phyloP scores from a whole-genome alignment of 306 rosid species.

The Dalbergia cultrata region DNA sequence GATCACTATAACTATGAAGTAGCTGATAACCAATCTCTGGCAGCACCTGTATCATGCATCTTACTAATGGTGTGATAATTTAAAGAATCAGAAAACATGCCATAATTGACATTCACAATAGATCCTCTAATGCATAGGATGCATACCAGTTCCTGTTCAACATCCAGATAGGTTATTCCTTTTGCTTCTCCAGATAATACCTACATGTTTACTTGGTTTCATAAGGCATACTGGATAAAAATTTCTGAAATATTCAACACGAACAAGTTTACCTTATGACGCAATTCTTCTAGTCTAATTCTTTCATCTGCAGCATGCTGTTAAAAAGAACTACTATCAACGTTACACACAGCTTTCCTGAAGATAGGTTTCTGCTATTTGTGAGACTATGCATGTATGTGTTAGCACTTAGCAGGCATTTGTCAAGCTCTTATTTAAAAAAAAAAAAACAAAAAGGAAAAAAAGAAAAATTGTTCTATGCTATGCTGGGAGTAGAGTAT shows the following conservation, averaged over 20 bases:
- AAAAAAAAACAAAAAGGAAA: too few relatives aligned
- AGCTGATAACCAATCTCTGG: conserved; percentile 90
- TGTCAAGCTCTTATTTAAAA: too few relatives aligned
- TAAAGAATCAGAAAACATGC: conserved; percentile 39
- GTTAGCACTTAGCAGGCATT: conserved; percentile 10
- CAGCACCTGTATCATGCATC: conserved; percentile 63
- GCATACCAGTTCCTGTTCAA: conserved; percentile 86
- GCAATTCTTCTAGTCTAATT: conserved; percentile 89
- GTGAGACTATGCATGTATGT: background rate
- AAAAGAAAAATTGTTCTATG: background rate
- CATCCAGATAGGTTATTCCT: conserved; percentile 70
- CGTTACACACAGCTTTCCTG: conserved; percentile 43
- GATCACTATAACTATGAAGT: conserved; percentile 72
- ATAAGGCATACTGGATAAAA: conserved; percentile 42
- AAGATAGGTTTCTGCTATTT: conserved; percentile 6
- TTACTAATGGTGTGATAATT: conserved; percentile 41
- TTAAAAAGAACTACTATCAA: conserved; percentile 34
- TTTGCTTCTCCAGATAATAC: conserved; percentile 88
- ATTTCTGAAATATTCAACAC: conserved; percentile 35
- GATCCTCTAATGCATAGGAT: conserved; percentile 46
- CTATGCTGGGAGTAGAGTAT: background rate
- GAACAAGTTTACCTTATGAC: conserved; percentile 72
- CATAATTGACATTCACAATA: background rate
- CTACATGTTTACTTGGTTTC: conserved; percentile 52
- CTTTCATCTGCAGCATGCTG: conserved; percentile 99